Evolutionary conservation across 441 rosid genomes (phyloP), one percentile per base, ranked within the genome.

Genomic region (Jatropha multifida): DNA sequence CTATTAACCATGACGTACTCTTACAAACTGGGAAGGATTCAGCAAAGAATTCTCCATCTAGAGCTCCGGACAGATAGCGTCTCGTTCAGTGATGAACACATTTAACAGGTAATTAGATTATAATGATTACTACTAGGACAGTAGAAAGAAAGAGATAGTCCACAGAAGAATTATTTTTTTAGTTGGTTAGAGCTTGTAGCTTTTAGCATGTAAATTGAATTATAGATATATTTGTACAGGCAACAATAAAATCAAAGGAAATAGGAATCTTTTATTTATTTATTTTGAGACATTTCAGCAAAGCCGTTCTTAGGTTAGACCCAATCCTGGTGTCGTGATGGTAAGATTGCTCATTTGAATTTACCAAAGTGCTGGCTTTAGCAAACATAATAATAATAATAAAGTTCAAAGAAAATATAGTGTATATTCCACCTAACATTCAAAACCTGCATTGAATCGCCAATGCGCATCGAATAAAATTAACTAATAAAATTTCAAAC

Each of bases 1-100:
- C 91, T 15, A 92, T 92, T 59, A 92, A 92, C 79, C 92, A 89
- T 74, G 97, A 90, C 48, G 89, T 92, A 74, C 81, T 88, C 38
- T 59, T 92, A 74, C 93, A 90, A 85, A 84, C 78, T 23, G 88
- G 84, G 18, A 90, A 84, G 82, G 90, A 92, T 86, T 71, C 93
- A 32, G 71, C 87, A 6, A 88, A 79, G 69, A 69, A 73, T 71
- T 87, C 90, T 26, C 92, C 90, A 0, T 84, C 90, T 65, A 81
- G 82, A 83, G 76, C 68, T 73, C 69, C 68, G 26, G 81, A 86
- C 51, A 58, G 84, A 60, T 84, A 81, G 82, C 73, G 74, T 58
- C 59, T 77, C 60, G 32, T 73, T 79, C 23, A 48, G 52, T 15
- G 40, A 20, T 10, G 12, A 59, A 49, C 51, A 14, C 4, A 9